These are phyloP conservation scores for Auxenochlorella pyrenoidosa DNA, from an alignment of 139 green algal species.

Conservation along the genomic window DNA sequence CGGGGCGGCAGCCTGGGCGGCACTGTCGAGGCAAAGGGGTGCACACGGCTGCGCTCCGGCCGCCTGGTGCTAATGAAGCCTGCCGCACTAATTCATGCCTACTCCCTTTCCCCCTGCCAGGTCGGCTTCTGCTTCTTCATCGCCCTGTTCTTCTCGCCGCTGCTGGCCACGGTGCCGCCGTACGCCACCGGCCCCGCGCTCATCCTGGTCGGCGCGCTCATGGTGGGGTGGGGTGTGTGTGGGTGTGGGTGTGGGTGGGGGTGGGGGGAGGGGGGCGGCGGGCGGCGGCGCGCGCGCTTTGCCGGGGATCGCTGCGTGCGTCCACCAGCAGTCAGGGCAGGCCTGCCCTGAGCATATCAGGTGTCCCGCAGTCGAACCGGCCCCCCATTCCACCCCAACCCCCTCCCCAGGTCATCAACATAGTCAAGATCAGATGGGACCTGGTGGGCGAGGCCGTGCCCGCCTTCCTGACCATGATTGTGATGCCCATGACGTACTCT, in stretches of 20 bases:
- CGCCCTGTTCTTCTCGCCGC: conserved; percentile 84
- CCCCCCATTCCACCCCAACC: neutral
- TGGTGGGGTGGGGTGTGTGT: neutral
- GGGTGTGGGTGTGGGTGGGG: no score
- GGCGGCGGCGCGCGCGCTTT: neutral
- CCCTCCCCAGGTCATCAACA: conserved; percentile 8
- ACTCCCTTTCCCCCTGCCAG: neutral
- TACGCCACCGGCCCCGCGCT: conserved; percentile 49
- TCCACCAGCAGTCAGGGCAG: no score
- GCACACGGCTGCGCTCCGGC: neutral
- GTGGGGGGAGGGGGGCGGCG: no score
- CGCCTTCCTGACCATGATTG: conserved; percentile 33
- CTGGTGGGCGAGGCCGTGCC: conserved; percentile 12
- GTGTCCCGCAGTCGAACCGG: no score
- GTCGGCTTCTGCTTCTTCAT: conserved; percentile 69
- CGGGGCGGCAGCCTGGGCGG: neutral
- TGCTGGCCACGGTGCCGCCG: conserved; percentile 65
- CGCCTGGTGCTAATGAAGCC: neutral
- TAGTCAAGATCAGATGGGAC: conserved; percentile 25
- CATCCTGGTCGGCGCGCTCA: conserved; percentile 48
- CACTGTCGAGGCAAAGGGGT: neutral
- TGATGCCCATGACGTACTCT: conserved; percentile 42
- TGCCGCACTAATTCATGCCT: neutral
- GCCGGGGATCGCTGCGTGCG: no score
- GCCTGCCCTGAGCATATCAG: no score